Conservation (phyloP, 805 yeast genomes). For the Pichia gijzeniarum region DNA sequence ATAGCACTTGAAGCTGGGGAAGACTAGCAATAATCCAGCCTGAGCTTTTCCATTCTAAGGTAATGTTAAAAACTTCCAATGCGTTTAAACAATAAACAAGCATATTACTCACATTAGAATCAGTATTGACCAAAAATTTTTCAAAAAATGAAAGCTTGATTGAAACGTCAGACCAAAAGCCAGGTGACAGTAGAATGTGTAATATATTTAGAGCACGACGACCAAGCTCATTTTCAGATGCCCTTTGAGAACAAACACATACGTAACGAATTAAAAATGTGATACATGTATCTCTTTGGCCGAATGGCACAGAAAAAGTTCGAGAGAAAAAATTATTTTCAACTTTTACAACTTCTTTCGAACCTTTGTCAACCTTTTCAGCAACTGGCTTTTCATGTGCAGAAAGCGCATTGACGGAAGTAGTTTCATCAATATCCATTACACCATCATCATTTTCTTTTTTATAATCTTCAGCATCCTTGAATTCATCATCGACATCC, state of each 20-base stretch:
- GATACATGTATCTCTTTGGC: constrained; percentile 83
- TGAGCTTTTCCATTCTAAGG: constrained; percentile 67
- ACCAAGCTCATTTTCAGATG: constrained; percentile 77
- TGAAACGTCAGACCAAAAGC: constrained; percentile 83
- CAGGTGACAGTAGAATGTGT: constrained; percentile 62
- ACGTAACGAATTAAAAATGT: constrained; percentile 83
- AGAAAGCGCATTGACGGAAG: too few relatives aligned
- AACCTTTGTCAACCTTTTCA: neutral
- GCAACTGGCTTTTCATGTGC: neutral
- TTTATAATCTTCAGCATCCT: neutral
- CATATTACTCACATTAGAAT: constrained; percentile 59
- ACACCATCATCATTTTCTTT: constrained; percentile 8
- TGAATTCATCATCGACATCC: constrained; percentile 4
- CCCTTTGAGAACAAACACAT: constrained; percentile 79
- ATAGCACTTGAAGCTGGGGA: constrained; percentile 58
- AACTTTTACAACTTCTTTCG: neutral
- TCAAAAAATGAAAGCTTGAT: constrained; percentile 85
- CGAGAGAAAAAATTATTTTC: constrained; percentile 26
- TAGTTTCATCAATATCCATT: constrained; percentile 18
- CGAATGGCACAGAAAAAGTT: constrained; percentile 58
- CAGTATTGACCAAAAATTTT: constrained; percentile 73
- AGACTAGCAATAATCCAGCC: constrained; percentile 77
- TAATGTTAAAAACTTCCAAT: constrained; percentile 78
- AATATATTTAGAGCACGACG: constrained; percentile 75
- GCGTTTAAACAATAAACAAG: constrained; percentile 85